Conservation (phyloP, 1,284 basidiomycete species). For the Cryptococcus neoformans region DNA sequence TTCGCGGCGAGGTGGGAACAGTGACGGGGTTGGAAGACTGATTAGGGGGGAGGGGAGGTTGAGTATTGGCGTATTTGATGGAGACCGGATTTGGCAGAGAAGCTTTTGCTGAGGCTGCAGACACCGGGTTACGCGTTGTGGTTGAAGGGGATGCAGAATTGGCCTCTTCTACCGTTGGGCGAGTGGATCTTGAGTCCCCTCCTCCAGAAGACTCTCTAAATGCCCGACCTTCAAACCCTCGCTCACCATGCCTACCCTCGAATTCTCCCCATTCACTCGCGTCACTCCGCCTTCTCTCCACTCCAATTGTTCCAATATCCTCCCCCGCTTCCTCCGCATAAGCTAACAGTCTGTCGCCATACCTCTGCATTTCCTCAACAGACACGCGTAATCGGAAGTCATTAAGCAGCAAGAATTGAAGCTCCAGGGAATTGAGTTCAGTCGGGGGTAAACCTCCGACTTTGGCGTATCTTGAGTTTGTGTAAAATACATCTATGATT, state of each 20-base stretch:
- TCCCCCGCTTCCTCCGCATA: slow-evolving; percentile 49
- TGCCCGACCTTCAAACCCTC: too few species aligned
- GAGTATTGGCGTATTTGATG: background rate
- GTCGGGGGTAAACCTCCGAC: slow-evolving; percentile 91
- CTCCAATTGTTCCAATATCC: background rate
- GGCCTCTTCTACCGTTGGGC: too few species aligned
- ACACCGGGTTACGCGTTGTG: too few species aligned
- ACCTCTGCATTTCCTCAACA: slow-evolving; percentile 87
- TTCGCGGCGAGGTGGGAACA: background rate
- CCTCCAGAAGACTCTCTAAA: too few species aligned
- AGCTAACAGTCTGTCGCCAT: slow-evolving; percentile 79
- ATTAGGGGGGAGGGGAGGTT: background rate
- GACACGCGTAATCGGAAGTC: slow-evolving; percentile 90
- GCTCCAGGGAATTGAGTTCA: slow-evolving; percentile 94
- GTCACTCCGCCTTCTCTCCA: background rate
- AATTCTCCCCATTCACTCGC: background rate
- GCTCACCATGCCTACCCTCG: background rate
- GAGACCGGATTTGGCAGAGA: background rate
- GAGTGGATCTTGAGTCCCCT: too few species aligned
- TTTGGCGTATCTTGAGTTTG: slow-evolving; percentile 99
- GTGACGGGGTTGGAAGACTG: background rate
- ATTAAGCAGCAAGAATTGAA: slow-evolving; percentile 94
- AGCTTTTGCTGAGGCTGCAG: too few species aligned
- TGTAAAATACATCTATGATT: slow-evolving; percentile 85
- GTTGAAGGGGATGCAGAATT: too few species aligned